Base-by-base conservation (phyloP, 805 yeast species). In the Metschnikowia vanudenii region DNA sequence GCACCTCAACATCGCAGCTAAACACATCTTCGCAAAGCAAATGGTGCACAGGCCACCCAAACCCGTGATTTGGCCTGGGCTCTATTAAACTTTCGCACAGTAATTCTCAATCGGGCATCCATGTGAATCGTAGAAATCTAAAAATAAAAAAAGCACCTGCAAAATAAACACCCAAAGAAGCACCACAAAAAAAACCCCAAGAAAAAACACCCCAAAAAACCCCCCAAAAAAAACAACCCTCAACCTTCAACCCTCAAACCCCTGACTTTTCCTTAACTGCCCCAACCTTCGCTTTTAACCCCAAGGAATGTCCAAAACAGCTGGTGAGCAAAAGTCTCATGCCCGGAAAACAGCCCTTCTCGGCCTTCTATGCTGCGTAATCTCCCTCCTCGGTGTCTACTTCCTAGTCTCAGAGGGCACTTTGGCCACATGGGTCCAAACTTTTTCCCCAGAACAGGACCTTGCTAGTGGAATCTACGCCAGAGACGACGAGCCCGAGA, bases 81-180 rank as follows among this genome's bases (percentile, higher is more conserved):
- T 9, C 11, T 10, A 7, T 26, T 9, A 26, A 26, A 6, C 28
- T 7, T 6, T 26, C 28, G 28, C 28, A 26, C 28, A 26, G 7
- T 26, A 3, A 26, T 8, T 13, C 46, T 37, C 42, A 26, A 43
- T 43, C 32, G 10, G 46, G 46, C 30, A 37, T 16, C n/a, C 42
- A 19, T 37, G 32, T 43, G 37, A 43, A 37, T 37, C 32, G 29
- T 2, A 19, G 3, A n/a, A 20, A 4, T 31, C 45, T 36, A 42
- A 34, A 47, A 47, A 47, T 47, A 47, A 13, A 40, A 20, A n/a
- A 13, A n/a, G n/a, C n/a, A n/a, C n/a, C n/a, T n/a, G n/a, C n/a
- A n/a, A n/a, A n/a, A n/a, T n/a, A n/a, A n/a, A n/a, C n/a, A n/a
- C n/a, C n/a, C n/a, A n/a, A n/a, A n/a, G n/a, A n/a, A n/a, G n/a